Evolutionary conservation across 345 rosid genomes (phyloP), one percentile per base, ranked within the genome.

Genomic region (Pseudoturritis turrita): DNA sequence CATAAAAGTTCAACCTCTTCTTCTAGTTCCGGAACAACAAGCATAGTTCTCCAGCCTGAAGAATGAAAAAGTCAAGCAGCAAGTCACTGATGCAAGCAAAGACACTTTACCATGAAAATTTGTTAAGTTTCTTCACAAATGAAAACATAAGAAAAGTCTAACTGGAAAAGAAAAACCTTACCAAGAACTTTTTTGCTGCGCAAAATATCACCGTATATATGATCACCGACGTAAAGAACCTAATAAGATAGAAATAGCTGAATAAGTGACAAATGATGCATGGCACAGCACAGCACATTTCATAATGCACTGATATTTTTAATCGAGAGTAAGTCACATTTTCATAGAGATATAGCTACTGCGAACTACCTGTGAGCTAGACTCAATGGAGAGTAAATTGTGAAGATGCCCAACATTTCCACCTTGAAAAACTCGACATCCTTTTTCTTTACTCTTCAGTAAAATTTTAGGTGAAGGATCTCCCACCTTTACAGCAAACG

Each of bases 151-250:
- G 15, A 36, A 55, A 56, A 35, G 7, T 25, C 50, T 72, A 33
- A 45, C 39, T 29, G n/a, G 69, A 35, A 26, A 61, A 18, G 15
- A 1, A 53, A n/a, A 21, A 58, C 4, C 76, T 18, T 89, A 95
- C 99, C 99, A 54, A 95, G 96, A 69, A 89, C 81, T 76, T 91
- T 91, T 81, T 91, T 91, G 88, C 99, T 91, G 74, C 96, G 98
- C 76, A 91, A 74, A 61, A 95, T 95, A 77, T 95, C 99, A 79
- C 98, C 98, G 53, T 95, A 95, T 71, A 95, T 91, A 79, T 95
- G 99, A 79, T 95, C 99, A 18, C 99, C 99, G 70, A 89, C 98
- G 73, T 95, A 91, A 62, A 95, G 96, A 68, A 89, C 98, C 99
- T 95, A 75, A 35, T 29, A 78, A 69, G 65, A 78, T 18, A 5